Conservation (phyloP, 495 filamentous ascomycete species). For the Penicillium egyptiacum region DNA sequence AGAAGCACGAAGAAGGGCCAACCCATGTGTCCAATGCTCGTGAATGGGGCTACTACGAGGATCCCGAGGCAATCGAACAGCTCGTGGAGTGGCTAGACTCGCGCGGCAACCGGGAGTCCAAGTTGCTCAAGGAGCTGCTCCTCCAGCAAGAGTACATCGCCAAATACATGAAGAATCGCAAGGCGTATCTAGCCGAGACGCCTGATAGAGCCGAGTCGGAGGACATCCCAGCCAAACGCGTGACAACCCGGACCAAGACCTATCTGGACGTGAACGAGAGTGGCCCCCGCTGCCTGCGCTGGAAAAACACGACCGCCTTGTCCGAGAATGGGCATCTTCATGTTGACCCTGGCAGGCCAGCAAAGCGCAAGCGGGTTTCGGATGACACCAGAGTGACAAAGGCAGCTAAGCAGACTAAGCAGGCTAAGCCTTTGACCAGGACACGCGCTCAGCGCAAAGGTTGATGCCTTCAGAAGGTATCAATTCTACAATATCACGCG, state of each 20-base stretch:
- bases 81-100: slow-evolving; percentile 87
- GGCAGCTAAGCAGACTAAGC: slow-evolving; percentile 42
- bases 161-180: slow-evolving; percentile 75
- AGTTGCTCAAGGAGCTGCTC: slow-evolving; percentile 80
- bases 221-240: slow-evolving; percentile 60
- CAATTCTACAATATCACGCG: slow-evolving; percentile 2
- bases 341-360: slow-evolving; percentile 68
- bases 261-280: slow-evolving; percentile 61
- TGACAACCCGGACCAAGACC: slow-evolving; percentile 74
- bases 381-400: slow-evolving; percentile 47
- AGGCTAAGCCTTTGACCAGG: slow-evolving; percentile 49
- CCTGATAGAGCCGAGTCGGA: slow-evolving; percentile 57
- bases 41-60: slow-evolving; percentile 90
- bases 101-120: slow-evolving; percentile 77
- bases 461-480: slow-evolving; percentile 3
- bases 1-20: slow-evolving; percentile 78
- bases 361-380: slow-evolving; percentile 57
- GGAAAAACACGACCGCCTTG: slow-evolving; percentile 77
- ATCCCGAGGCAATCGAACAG: slow-evolving; percentile 69
- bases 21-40: slow-evolving; percentile 73
- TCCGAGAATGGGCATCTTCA: slow-evolving; percentile 81
- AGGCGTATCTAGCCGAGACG: slow-evolving; percentile 62
- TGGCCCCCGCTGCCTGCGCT: slow-evolving; percentile 65
- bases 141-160: slow-evolving; percentile 74
- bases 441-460: slow-evolving; percentile 48